A percentile compares a stretch with the other conserved stretches of the same genome.
phyloP scores from a whole-genome alignment of 257 asterid species.

The Eustoma russellianum region DNA sequence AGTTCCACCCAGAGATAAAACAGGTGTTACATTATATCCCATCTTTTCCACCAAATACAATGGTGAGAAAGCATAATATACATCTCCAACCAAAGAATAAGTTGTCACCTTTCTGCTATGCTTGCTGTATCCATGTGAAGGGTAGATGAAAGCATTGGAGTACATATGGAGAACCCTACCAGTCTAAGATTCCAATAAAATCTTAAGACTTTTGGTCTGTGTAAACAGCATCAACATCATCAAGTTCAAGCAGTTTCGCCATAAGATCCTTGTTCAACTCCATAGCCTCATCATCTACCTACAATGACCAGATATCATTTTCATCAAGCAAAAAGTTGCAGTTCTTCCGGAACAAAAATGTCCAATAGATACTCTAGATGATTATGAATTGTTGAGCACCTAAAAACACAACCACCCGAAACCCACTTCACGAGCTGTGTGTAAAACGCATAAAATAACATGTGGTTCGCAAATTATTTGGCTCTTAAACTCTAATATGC shows the following conservation, averaged over 20 bases:
- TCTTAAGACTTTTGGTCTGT: constrained; percentile 55
- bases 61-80: not conserved
- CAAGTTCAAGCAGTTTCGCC: constrained; percentile 80
- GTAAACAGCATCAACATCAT: constrained; percentile 87
- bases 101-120: too few species aligned
- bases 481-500: too few species aligned
- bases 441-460: too few species aligned
- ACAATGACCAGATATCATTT: constrained; percentile 5
- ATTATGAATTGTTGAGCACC: too few species aligned
- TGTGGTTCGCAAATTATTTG: too few species aligned
- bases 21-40: not conserved
- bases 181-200: not conserved
- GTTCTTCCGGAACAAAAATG: not conserved
- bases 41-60: not conserved
- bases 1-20: not conserved
- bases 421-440: too few species aligned
- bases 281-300: constrained; percentile 97
- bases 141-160: not conserved
- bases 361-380: too few species aligned
- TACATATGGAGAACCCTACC: not conserved
- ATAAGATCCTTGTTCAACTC: constrained; percentile 75
- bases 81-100: not conserved
- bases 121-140: not conserved
- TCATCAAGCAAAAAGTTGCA: constrained; percentile 6
- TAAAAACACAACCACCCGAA: too few species aligned